Percentiles rank a stretch among this genome's conserved stretches.
Conservation (phyloP, 129 eudicot species). For the Ambrosia artemisiifolia region DNA sequence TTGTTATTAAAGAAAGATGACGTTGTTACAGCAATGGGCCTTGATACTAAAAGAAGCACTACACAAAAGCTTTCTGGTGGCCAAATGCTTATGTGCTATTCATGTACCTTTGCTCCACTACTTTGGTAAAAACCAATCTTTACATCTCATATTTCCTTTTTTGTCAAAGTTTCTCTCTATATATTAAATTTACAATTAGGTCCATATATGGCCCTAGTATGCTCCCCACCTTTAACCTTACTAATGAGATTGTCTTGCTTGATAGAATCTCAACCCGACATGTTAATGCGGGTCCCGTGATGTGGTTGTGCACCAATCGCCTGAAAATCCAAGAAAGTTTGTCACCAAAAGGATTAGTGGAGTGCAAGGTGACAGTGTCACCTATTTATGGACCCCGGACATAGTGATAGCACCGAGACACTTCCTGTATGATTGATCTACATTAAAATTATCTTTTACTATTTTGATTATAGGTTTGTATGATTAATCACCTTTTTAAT, state of each 20-base stretch:
- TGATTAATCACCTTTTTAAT: not conserved
- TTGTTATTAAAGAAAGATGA: constrained; percentile 21
- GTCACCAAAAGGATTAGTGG: constrained; percentile 56
- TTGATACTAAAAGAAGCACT: constrained; percentile 48
- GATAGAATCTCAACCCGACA: constrained; percentile 52
- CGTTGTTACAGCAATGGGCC: constrained; percentile 34
- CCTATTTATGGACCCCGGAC: constrained; percentile 50
- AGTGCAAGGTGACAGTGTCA: constrained; percentile 58
- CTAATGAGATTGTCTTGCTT: constrained; percentile 44
- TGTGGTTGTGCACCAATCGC: constrained; percentile 51
- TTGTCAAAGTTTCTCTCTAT: not conserved
- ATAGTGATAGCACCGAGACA: constrained; percentile 45
- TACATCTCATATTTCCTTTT: not conserved
- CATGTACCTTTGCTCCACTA: constrained; percentile 49
- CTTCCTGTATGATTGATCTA: constrained; percentile 46
- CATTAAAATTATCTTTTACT: not conserved
- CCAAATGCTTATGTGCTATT: constrained; percentile 47
- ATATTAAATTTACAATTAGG: constrained; percentile 40
- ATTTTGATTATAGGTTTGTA: constrained; percentile 11
- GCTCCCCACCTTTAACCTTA: constrained; percentile 67
- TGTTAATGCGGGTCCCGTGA: constrained; percentile 56
- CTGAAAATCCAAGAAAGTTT: constrained; percentile 53
- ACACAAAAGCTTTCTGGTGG: constrained; percentile 23
- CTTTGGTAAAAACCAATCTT: constrained; percentile 30
- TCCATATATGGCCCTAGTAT: constrained; percentile 68